Evolutionary conservation across 257 asterid genomes (phyloP), one percentile per base, ranked within the genome.

Genomic region (Solanum neorickii): DNA sequence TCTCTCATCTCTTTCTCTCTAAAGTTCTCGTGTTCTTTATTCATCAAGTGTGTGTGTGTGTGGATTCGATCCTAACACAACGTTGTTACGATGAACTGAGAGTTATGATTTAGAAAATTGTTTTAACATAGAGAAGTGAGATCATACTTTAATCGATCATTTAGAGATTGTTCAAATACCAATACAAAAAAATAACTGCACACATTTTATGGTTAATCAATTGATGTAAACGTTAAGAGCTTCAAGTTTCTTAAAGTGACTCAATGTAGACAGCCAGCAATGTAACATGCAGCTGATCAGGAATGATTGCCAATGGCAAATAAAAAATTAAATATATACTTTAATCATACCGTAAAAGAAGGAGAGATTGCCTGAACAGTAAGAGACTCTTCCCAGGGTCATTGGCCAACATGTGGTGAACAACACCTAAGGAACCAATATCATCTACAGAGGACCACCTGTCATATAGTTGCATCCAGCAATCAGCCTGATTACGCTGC

Each of bases 371-470:
- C 70, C 99, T 90, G 89, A 97, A 97, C 87, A 94, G 90, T 87
- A 94, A 89, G 42, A 94, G 97, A 91, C 99, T 96, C 91, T 93
- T 97, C 83, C 98, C 96, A 2, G 98, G 98, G 87, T 94, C 99
- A 89, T 89, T 96, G 83, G 93, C 91, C 93, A 97, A 88, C 99
- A 97, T 95, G 87, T 97, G 99, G 73, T 96, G 99, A 25, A 96
- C 98, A 87, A 97, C 98, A 78, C 98, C 99, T 62, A 97, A 87
- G 86, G 99, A 97, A 72, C 99, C 99, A 88, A 96, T 92, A 90
- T 97, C 99, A 91, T 97, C 99, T 14, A 97, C 99, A 9, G 92
- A 91, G 2, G 99, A 97, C 99, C 99, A 97, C 85, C 96, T 87
- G 86, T 97, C 99, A 60, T 96, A 93, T 21, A 97, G 93, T 65